Conservation (phyloP, 768 basidiomycete genomes). For the Lentinula guzmanii region DNA sequence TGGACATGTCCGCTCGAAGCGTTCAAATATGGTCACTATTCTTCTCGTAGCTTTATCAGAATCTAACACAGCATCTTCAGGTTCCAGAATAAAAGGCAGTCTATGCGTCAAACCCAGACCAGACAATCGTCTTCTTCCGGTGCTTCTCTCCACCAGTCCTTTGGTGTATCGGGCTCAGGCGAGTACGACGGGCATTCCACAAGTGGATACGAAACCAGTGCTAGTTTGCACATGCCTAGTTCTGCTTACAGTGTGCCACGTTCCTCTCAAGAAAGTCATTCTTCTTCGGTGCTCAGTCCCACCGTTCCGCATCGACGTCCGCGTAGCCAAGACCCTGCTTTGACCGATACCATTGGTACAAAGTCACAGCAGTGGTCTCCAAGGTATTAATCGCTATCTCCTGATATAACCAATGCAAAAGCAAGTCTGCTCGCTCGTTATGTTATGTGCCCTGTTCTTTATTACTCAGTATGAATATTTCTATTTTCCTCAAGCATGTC, state of each 20-base stretch:
- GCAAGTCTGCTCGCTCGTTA: not conserved
- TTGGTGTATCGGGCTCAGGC: constrained; percentile 33
- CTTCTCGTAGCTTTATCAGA: constrained; percentile 11
- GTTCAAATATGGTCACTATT: constrained; percentile 76
- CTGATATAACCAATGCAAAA: not conserved
- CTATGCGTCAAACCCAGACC: constrained; percentile 76
- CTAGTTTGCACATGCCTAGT: constrained; percentile 24
- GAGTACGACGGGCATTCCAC: constrained; percentile 25
- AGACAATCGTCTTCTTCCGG: constrained; percentile 51
- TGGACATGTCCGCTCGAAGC: constrained; percentile 80
- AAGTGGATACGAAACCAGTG: constrained; percentile 23
- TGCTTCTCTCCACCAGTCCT: constrained; percentile 42
- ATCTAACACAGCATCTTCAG: constrained; percentile 30
- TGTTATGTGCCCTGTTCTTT: not conserved
- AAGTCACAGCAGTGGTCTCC: constrained; percentile 33
- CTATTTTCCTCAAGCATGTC: not conserved
- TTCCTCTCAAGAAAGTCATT: constrained; percentile 32
- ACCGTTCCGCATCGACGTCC: constrained; percentile 37
- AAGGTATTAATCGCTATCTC: constrained; percentile 17
- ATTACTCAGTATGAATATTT: not conserved
- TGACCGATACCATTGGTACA: constrained; percentile 28
- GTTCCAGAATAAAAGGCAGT: constrained; percentile 87
- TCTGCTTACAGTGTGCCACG: constrained; percentile 31
- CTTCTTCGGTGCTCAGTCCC: constrained; percentile 22
- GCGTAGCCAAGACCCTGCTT: constrained; percentile 31